Base-by-base conservation (phyloP, 305 asterid genomes). In the Fraxinus xanthoxyloides region DNA sequence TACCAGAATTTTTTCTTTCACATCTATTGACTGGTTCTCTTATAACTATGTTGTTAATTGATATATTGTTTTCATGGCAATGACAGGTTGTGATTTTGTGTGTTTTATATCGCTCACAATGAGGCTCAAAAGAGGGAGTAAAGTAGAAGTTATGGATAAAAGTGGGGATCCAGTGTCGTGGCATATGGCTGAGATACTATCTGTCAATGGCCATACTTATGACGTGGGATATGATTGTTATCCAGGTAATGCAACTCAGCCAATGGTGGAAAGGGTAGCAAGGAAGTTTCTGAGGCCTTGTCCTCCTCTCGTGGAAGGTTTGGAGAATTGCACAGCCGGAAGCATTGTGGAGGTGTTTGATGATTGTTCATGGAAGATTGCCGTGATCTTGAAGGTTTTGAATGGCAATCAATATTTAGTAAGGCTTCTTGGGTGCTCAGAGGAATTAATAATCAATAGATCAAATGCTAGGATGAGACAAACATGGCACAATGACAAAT, bases 71-170 rank as follows among this genome's bases (percentile, higher is more conserved):
- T 30, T 31, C 43, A 1, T 77, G 56, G 81, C 77, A 74, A 83
- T 48, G 3, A 13, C 94, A 92, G 98, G 89, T 82, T 81, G 30
- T 84, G 81, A 74, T 81, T 79, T 82, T 59, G 46, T 77, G 84
- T 43, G 69, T 76, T 65, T 75, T 17, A 81, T 40, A 63, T 85
- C 48, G 36, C 69, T 83, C 26, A 81, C 7, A 61, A 93, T 92
- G 97, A 91, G 87, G 85, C 80, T 93, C 82, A 90, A 80, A 80
- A 88, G 79, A 84, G 95, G 97, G 74, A 93, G 89, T 69, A 87
- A 79, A 81, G 98, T 93, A 77, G 98, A 95, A 91, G 94, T 94
- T 78, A 80, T 91, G 92, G 86, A 89, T 85, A 83, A 79, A 72
- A 81, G 65, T 4, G 90, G 88, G 43, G 81, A 35, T n/a, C 89